These are phyloP conservation scores for Aspergillus sclerotioniger DNA, from an alignment of 495 filamentous ascomycete genomes.

Conservation along the genomic window DNA sequence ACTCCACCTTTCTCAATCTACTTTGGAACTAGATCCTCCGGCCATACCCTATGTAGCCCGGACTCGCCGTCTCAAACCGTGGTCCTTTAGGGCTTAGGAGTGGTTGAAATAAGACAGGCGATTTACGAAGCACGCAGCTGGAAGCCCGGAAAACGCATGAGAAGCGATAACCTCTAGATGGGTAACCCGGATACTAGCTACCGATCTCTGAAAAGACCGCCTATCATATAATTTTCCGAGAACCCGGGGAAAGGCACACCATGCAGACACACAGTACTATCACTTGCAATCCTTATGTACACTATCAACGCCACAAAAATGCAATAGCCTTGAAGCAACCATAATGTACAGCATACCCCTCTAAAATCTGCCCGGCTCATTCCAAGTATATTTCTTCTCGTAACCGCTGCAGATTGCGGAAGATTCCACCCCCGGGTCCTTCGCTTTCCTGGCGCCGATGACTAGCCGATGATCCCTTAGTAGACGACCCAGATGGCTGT, in stretches of 20 bases:
- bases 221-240: slow-evolving; percentile 5
- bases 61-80: neutral
- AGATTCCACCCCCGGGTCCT: slow-evolving; percentile 67
- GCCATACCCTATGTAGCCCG: neutral
- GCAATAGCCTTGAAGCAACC: neutral
- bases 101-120: neutral
- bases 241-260: neutral
- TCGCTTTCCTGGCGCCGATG: slow-evolving; percentile 43
- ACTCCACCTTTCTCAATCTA: neutral
- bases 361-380: slow-evolving; percentile 16
- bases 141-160: neutral
- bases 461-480: slow-evolving; percentile 16
- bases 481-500: slow-evolving; percentile 20
- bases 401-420: slow-evolving; percentile 76
- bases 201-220: neutral
- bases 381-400: slow-evolving; percentile 68
- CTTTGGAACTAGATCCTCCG: slow-evolving; percentile 3
- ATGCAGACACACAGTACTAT: neutral
- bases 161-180: neutral
- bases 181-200: neutral
- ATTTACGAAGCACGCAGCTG: neutral
- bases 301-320: neutral
- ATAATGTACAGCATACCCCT: neutral
- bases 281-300: neutral
- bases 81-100: neutral